Evolutionary conservation across 2,329 filamentous ascomycete species (phyloP).

Genomic region (Didymella pomorum): DNA sequence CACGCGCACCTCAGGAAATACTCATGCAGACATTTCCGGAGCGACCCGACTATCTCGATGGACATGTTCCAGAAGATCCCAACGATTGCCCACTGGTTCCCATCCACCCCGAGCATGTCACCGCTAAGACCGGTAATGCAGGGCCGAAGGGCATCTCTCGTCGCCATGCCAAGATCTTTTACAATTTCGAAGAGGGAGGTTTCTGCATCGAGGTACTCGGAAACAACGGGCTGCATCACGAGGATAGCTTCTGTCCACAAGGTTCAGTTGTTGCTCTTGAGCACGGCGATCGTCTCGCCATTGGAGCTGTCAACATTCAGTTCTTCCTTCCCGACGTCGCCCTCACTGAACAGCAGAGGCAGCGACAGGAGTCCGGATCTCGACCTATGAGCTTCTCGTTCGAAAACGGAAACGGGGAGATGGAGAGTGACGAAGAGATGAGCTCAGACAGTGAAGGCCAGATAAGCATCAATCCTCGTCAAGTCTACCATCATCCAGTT

Average conservation of each 20-base stretch:
- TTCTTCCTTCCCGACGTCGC: constrained; percentile 69
- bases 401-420: constrained; percentile 67
- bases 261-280: constrained; percentile 57
- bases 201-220: constrained; percentile 72
- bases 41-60: constrained; percentile 61
- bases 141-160: constrained; percentile 77
- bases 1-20: constrained; percentile 46
- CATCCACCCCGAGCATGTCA: constrained; percentile 69
- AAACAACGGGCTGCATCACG: constrained; percentile 69
- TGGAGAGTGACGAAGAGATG: constrained; percentile 58
- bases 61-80: constrained; percentile 66
- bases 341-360: constrained; percentile 59
- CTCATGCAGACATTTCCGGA: constrained; percentile 48
- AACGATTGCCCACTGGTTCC: constrained; percentile 71
- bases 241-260: constrained; percentile 32
- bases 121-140: constrained; percentile 57
- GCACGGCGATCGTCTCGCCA: constrained; percentile 72
- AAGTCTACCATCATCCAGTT: constrained; percentile 43
- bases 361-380: constrained; percentile 59
- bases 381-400: constrained; percentile 77
- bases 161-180: constrained; percentile 75
- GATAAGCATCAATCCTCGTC: constrained; percentile 45
- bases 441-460: constrained; percentile 44
- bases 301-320: constrained; percentile 72
- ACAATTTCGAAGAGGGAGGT: constrained; percentile 67